These are phyloP conservation scores for Bolboschoenoplectus hybrid DNA, from an alignment of 202 grass and related monocot genomes.

Conservation along the genomic window DNA sequence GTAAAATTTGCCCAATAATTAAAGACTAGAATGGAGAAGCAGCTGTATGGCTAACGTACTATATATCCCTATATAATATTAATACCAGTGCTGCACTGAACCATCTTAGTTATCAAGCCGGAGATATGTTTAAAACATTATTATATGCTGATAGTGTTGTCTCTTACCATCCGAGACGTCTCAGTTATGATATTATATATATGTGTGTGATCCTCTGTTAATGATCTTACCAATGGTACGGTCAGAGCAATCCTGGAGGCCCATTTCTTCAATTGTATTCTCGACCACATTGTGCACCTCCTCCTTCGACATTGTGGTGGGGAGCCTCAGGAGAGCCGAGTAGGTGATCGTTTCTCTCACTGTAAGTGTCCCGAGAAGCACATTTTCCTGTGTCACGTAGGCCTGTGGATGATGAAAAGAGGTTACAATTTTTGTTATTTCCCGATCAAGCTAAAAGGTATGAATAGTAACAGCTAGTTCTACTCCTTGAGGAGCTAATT, in stretches of 20 bases:
- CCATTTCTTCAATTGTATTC: slow-evolving; percentile 82
- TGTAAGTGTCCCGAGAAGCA: slow-evolving; percentile 79
- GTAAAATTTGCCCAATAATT: background rate
- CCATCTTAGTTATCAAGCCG: background rate
- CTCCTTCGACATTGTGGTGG: slow-evolving; percentile 58
- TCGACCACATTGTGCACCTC: slow-evolving; percentile 64
- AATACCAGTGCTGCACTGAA: background rate
- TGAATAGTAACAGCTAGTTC: slow-evolving; percentile 6
- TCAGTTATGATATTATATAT: background rate
- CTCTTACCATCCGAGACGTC: background rate
- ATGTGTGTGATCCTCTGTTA: background rate
- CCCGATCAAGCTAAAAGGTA: background rate
- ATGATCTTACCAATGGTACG: slow-evolving; percentile 52
- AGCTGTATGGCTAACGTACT: background rate
- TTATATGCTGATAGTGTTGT: background rate
- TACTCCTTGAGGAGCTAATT: background rate
- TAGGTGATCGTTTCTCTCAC: slow-evolving; percentile 90
- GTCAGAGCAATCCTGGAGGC: slow-evolving; percentile 77
- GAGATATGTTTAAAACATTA: background rate
- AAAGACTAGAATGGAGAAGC: background rate
- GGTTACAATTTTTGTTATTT: background rate
- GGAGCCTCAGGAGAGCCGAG: slow-evolving; percentile 81
- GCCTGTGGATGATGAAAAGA: slow-evolving; percentile 48
- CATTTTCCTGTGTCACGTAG: slow-evolving; percentile 96
- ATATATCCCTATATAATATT: background rate